These are phyloP conservation scores for Dactylella cylindrospora DNA, from an alignment of 2,329 filamentous ascomycete genomes.

Conservation along the genomic window DNA sequence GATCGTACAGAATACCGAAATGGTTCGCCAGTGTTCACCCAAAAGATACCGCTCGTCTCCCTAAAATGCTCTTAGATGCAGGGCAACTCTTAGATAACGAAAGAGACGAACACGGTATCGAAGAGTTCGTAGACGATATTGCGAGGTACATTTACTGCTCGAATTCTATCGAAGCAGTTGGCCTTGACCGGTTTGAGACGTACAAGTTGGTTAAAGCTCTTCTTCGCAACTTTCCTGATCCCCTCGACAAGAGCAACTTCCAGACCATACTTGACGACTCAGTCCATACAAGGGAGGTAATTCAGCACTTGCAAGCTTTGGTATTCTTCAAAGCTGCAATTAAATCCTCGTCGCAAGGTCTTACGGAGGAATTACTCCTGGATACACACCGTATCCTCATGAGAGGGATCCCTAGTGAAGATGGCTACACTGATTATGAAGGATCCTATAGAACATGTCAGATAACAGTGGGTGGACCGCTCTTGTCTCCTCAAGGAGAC, in stretches of 20 bases:
- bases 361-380: background rate
- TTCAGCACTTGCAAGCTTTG: constrained; percentile 18
- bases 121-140: constrained; percentile 6
- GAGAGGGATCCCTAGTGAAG: background rate
- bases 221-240: background rate
- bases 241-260: background rate
- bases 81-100: too few relatives aligned
- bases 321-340: background rate
- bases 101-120: background rate
- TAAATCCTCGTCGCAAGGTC: background rate
- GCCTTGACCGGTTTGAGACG: constrained; percentile 2
- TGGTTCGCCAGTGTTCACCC: too few relatives aligned
- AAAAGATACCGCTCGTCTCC: too few relatives aligned
- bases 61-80: too few relatives aligned
- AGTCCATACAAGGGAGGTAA: background rate
- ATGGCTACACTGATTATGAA: constrained; percentile 5
- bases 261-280: background rate
- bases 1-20: too few relatives aligned
- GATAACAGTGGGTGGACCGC: background rate
- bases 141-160: constrained; percentile 14
- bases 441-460: constrained; percentile 3
- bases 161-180: constrained; percentile 13
- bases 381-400: constrained; percentile 1
- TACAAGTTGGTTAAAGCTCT: background rate
- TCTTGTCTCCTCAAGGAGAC: background rate